Evolutionary conservation across 192 early-diverging fungal species (phyloP).

Genomic region (Umbelopsis sp.): DNA sequence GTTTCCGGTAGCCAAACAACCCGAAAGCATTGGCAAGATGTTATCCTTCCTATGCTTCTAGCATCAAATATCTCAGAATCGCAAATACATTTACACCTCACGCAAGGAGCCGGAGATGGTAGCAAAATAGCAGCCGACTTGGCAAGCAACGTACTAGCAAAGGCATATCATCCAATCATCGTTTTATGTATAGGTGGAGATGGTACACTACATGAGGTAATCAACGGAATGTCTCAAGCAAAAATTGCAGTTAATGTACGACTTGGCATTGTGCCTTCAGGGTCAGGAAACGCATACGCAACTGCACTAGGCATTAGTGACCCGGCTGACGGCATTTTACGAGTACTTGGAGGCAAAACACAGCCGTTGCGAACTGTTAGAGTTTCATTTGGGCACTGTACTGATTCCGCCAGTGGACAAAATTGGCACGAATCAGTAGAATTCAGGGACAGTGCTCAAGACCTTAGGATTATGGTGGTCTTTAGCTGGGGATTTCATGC

Average conservation of each 20-base stretch:
- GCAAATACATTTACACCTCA: constrained; percentile 27
- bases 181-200: constrained; percentile 54
- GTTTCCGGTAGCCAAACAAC: constrained; percentile 37
- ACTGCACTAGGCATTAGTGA: constrained; percentile 38
- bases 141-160: constrained; percentile 21
- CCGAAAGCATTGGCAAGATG: constrained; percentile 29
- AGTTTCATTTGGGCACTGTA: constrained; percentile 33
- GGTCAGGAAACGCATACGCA: constrained; percentile 54
- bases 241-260: constrained; percentile 17
- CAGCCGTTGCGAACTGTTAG: constrained; percentile 37
- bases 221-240: constrained; percentile 49
- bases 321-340: constrained; percentile 40
- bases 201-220: constrained; percentile 52
- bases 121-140: constrained; percentile 38
- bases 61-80: constrained; percentile 24
- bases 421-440: constrained; percentile 36
- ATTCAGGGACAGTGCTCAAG: background rate
- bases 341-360: constrained; percentile 36
- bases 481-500: constrained; percentile 57
- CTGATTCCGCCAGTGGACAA: background rate
- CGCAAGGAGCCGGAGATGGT: constrained; percentile 21
- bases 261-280: constrained; percentile 47
- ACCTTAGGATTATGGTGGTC: constrained; percentile 39
- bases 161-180: constrained; percentile 12
- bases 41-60: constrained; percentile 44